These are phyloP conservation scores for Ogataea nakhonphanomensis DNA, from an alignment of 805 yeast genomes.

Conservation along the genomic window DNA sequence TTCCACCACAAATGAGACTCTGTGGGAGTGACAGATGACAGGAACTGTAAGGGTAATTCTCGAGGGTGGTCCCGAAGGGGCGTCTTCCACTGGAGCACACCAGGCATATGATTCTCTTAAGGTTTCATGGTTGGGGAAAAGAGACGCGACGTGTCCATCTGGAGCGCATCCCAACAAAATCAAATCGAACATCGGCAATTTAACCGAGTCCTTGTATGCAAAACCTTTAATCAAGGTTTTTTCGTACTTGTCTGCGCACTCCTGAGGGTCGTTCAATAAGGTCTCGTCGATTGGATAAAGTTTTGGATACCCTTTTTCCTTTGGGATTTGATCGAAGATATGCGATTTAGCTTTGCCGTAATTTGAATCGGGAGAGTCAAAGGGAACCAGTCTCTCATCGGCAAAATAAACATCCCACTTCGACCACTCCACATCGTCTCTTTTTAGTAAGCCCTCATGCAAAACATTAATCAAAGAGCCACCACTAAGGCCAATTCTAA, in stretches of 20 bases:
- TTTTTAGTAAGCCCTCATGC: slow-evolving; percentile 75
- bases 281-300: slow-evolving; percentile 81
- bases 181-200: slow-evolving; percentile 90
- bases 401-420: slow-evolving; percentile 97
- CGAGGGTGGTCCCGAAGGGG: slow-evolving; percentile 83
- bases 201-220: slow-evolving; percentile 95
- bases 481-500: slow-evolving; percentile 88
- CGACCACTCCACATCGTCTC: slow-evolving; percentile 76
- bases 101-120: slow-evolving; percentile 89
- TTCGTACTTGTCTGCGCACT: slow-evolving; percentile 92
- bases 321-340: slow-evolving; percentile 66
- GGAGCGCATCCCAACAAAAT: slow-evolving; percentile 96
- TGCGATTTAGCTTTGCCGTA: slow-evolving; percentile 86
- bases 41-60: slow-evolving; percentile 92
- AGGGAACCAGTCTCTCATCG: slow-evolving; percentile 92
- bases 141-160: slow-evolving; percentile 96
- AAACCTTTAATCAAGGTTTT: slow-evolving; percentile 81
- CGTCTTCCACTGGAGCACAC: slow-evolving; percentile 90
- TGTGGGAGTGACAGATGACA: slow-evolving; percentile 87
- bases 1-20: slow-evolving; percentile 93
- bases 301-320: slow-evolving; percentile 53
- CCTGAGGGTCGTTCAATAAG: slow-evolving; percentile 75
- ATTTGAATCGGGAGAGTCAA: slow-evolving; percentile 76
- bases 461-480: slow-evolving; percentile 88
- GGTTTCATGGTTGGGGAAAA: slow-evolving; percentile 88